Conservation (phyloP, 2,329 filamentous ascomycete species). For the Fusarium beomiforme region DNA sequence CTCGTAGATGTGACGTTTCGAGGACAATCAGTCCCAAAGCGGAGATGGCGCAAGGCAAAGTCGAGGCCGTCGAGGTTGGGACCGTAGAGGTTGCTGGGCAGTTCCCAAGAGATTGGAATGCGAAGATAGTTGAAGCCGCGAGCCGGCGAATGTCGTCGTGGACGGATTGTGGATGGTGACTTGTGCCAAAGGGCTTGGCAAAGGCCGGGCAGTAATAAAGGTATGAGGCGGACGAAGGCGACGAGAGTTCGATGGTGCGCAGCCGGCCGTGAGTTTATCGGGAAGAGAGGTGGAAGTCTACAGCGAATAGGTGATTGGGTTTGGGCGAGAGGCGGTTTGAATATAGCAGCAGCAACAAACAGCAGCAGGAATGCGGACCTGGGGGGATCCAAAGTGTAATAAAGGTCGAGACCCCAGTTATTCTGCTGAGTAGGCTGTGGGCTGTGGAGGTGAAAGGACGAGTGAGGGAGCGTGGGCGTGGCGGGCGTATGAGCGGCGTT, state of each 20-base stretch:
- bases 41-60: conserved; percentile 29
- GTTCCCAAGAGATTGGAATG: conserved; percentile 41
- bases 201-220: conserved; percentile 7
- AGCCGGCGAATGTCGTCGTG: conserved; percentile 36
- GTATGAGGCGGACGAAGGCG: conserved; percentile 14
- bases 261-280: conserved; percentile 37
- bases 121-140: conserved; percentile 26
- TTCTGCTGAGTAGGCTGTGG: conserved; percentile 18
- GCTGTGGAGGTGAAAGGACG: conserved; percentile 27
- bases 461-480: conserved; percentile 18
- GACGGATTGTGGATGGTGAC: conserved; percentile 36
- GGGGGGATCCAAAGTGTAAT: conserved; percentile 40
- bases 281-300: conserved; percentile 12
- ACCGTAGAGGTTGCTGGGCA: conserved; percentile 26
- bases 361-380: conserved; percentile 38
- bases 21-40: conserved; percentile 34
- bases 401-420: conserved; percentile 33
- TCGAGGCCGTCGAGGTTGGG: conserved; percentile 27
- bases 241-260: conserved; percentile 40
- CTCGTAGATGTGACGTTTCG: conserved; percentile 30
- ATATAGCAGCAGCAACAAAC: conserved; percentile 11
- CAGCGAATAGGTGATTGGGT: conserved; percentile 12
- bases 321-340: conserved; percentile 28
- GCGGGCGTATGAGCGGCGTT: conserved; percentile 33
- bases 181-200: conserved; percentile 32